phyloP scores from a whole-genome alignment of 2,329 filamentous ascomycete genomes.

The Clonostachys solani region DNA sequence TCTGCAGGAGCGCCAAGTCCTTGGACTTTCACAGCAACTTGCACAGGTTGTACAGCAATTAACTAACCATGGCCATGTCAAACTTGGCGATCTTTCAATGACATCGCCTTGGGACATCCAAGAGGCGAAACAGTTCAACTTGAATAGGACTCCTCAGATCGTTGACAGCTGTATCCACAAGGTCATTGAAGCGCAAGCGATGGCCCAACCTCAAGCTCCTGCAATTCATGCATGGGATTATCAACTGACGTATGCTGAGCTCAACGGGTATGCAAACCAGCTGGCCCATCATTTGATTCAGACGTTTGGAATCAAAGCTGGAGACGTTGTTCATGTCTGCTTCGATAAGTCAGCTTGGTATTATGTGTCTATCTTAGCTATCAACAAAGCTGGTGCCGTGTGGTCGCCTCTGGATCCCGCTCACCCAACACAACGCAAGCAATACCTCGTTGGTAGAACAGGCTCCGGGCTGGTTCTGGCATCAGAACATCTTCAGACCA shows the following conservation, averaged over 20 bases:
- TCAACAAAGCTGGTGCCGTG: constrained; percentile 9
- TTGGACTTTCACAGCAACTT: constrained; percentile 1
- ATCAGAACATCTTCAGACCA: constrained; percentile 6
- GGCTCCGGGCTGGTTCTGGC: constrained; percentile 2
- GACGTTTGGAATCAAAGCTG: background rate
- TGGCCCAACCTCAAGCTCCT: constrained; percentile 17
- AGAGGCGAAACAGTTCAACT: background rate
- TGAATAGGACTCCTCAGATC: background rate
- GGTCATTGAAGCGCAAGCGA: background rate
- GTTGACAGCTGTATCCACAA: background rate
- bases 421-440: constrained; percentile 6
- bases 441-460: constrained; percentile 5
- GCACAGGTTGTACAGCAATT: constrained; percentile 1
- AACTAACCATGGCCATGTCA: background rate
- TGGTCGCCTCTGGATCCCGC: constrained; percentile 9
- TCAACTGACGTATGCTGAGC: constrained; percentile 1
- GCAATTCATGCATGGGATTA: constrained; percentile 39
- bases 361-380: constrained; percentile 9
- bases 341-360: constrained; percentile 20
- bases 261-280: background rate
- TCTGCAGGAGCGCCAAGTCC: background rate
- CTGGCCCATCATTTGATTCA: constrained; percentile 1
- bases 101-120: background rate
- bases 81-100: background rate
- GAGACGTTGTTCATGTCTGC: constrained; percentile 14